These are phyloP conservation scores for Periglandula ipomoeae DNA, from an alignment of 2,329 filamentous ascomycete genomes.

Conservation along the genomic window DNA sequence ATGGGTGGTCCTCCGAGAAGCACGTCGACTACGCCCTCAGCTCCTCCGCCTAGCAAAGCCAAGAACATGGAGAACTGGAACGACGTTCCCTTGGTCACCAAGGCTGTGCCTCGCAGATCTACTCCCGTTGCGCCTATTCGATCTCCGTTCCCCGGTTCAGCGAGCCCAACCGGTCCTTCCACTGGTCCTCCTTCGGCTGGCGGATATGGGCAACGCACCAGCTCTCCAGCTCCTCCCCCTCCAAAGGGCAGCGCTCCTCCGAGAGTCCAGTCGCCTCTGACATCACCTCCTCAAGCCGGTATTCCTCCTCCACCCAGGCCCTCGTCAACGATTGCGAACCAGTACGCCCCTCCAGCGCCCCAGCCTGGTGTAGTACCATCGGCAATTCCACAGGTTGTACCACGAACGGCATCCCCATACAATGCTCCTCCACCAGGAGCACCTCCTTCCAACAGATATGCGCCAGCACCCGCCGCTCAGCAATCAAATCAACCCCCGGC, in stretches of 20 bases:
- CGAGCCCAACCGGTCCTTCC: slow-evolving; percentile 33
- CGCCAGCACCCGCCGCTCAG: slow-evolving; percentile 54
- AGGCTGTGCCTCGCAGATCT: slow-evolving; percentile 60
- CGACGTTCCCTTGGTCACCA: slow-evolving; percentile 79
- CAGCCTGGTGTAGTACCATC: slow-evolving; percentile 56
- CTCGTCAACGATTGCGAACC: slow-evolving; percentile 55
- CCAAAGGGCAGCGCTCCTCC: slow-evolving; percentile 60
- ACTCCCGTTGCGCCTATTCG: slow-evolving; percentile 66
- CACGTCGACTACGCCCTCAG: slow-evolving; percentile 53
- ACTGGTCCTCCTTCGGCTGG: slow-evolving; percentile 25
- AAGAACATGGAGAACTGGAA: slow-evolving; percentile 83
- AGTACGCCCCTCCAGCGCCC: slow-evolving; percentile 43
- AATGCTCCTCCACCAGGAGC: slow-evolving; percentile 64
- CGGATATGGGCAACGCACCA: slow-evolving; percentile 52
- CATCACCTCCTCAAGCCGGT: slow-evolving; percentile 36
- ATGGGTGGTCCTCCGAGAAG: slow-evolving; percentile 36
- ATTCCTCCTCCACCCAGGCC: slow-evolving; percentile 48
- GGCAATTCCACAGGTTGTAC: slow-evolving; percentile 48
- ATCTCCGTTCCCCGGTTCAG: slow-evolving; percentile 67
- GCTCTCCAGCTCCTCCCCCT: slow-evolving; percentile 73
- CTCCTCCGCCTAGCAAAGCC: slow-evolving; percentile 58
- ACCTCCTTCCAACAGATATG: slow-evolving; percentile 68
- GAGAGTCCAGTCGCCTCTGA: slow-evolving; percentile 63
- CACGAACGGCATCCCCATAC: slow-evolving; percentile 76
- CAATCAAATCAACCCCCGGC: slow-evolving; percentile 34